Evolutionary conservation across 2,329 filamentous ascomycete species (phyloP), one percentile per base, ranked within the genome.

Genomic region (Fusarium sp.): DNA sequence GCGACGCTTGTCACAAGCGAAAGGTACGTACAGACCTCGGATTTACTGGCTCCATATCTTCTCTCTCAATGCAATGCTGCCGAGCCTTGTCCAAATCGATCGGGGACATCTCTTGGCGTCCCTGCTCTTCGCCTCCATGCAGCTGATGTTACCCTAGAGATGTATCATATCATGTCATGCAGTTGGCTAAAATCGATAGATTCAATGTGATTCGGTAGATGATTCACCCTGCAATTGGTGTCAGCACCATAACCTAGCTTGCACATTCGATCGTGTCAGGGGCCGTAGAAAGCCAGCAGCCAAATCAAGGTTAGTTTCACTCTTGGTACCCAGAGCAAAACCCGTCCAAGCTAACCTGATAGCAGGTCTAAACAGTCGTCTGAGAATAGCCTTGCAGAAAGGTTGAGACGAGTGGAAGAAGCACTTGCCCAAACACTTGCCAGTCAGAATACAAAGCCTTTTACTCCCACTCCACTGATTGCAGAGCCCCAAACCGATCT

Each of bases 201-300:
- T 75, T 45, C 73, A 75, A 30, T 75, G 73, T 22, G 68, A 75
- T 51, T 65, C 56, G 16, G 57, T 60, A 20, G 59, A 32, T 16
- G 38, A 50, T 22, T 12, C 47, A 18, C 62, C 59, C 16, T 75
- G 73, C 27, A 71, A 75, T 51, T 75, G 73, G 73, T 75, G 73
- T 34, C 46, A 72, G 16, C 73, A 75, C 29, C 73, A 75, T 44
- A 62, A 63, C 11, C 27, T 75, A 16, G 50, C 62, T 8, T 75
- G 73, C 32, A 75, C 74, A 11, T 76, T 76, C 29, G 60, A 76
- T 32, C 66, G 74, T 14, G 65, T 69, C 3, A 73, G 73, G 51
- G 74, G 74, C 0, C 66, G 74, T 9, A 74, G 72, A 29, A 74
- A 63, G 9, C 24, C 49, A 59, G 57, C 63, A 46, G 24, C 32